Evolutionary conservation across 2,329 filamentous ascomycete genomes (phyloP), one percentile per base, ranked within the genome.

Genomic region (Cadophora luteo-olivacea): DNA sequence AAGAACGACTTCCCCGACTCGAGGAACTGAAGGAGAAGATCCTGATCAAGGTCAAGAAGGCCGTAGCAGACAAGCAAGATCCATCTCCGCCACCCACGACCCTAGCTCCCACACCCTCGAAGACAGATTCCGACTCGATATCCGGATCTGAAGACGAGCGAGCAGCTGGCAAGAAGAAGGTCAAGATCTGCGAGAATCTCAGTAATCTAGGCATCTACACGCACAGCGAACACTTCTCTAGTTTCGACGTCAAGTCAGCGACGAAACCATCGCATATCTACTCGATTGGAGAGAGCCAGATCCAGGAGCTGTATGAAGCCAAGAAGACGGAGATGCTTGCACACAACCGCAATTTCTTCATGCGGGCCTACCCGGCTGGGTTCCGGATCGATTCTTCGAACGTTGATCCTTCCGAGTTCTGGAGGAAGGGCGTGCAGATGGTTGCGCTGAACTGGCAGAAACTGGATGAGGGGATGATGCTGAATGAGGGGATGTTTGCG

Each of bases 401-500:
- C 77, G 84, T 97, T 14, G 93, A 97, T 73, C 94, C 95, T 4
- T 87, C 89, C 0, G 85, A 91, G 3, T 96, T 94, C 80, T 97
- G 94, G 94, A 87, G 93, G 38, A 90, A 92, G 72, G 94, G 94
- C 16, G 91, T 97, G 3, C 94, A 97, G 79, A 91, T 97, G 74
- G 93, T 97, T 1, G 94, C 94, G 0, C 83, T 98, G 69, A 97
- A 97, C 81, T 98, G 94, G 93, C 94, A 98, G 80, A 91, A 90
- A 70, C 90, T 92, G 79, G 94, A 97, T 76, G 91, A 93, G 74
- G 94, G 93, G 38, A 97, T 97, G 90, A 97, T 97, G 95, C 86
- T 97, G 16, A 97, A 97, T 77, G 90, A 96, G 77, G 94, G 89
- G 74, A 96, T 97, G 93, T 97, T 97, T 79, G 86, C 89, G 1